Conservation (phyloP, 768 basidiomycete species). For the Pleurotus sapidus region DNA sequence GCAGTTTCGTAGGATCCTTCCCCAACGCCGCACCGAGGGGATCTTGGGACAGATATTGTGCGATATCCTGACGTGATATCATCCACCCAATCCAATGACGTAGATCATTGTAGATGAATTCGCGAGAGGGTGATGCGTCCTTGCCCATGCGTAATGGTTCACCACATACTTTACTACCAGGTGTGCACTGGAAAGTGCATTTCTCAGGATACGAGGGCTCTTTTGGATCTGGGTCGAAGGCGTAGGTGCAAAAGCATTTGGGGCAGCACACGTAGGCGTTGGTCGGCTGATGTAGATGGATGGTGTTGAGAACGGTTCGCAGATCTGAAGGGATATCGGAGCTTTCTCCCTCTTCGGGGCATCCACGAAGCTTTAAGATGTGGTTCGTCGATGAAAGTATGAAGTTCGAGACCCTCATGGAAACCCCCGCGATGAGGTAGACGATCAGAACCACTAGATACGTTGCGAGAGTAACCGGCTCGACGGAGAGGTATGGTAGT, state of each 20-base stretch:
- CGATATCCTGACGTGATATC: constrained; percentile 19
- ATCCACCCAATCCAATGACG: constrained; percentile 23
- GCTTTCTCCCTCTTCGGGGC: no score
- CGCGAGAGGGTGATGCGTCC: constrained; percentile 8
- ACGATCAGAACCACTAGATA: no score
- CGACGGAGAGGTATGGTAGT: no score
- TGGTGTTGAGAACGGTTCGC: constrained; percentile 14
- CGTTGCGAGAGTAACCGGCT: no score
- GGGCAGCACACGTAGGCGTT: constrained; percentile 20
- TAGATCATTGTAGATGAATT: constrained; percentile 23
- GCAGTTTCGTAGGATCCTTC: constrained; percentile 7
- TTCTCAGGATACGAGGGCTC: constrained; percentile 14
- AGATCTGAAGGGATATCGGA: constrained; percentile 14
- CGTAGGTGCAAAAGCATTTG: constrained; percentile 20
- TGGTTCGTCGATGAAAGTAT: no score
- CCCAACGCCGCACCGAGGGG: background rate
- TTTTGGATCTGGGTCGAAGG: constrained; percentile 3
- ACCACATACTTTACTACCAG: no score
- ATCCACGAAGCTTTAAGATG: no score
- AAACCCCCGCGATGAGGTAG: no score
- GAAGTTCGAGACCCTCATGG: no score
- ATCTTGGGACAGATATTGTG: constrained; percentile 21
- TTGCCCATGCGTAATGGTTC: no score
- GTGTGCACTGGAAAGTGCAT: constrained; percentile 1
- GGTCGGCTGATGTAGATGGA: constrained; percentile 15